These are phyloP conservation scores for Alternaria viburni DNA, from an alignment of 2,329 filamentous ascomycete species.

Conservation along the genomic window DNA sequence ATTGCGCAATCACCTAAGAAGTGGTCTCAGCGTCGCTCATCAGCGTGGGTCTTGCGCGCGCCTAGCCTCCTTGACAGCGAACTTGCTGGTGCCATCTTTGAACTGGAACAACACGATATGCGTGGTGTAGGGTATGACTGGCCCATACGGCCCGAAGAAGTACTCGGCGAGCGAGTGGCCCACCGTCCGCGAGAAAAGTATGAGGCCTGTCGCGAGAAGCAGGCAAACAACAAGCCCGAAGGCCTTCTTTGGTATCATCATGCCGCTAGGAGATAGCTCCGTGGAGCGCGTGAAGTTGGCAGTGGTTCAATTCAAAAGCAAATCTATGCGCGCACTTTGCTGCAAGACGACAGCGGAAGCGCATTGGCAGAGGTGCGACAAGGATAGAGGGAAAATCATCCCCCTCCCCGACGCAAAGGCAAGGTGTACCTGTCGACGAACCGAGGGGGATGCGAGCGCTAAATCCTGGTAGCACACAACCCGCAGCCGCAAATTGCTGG, in stretches of 20 bases:
- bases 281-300: neutral
- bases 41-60: neutral
- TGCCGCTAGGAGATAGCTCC: conserved; percentile 9
- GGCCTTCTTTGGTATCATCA: conserved; percentile 33
- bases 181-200: conserved; percentile 28
- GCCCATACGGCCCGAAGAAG: conserved; percentile 22
- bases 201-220: conserved; percentile 12
- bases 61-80: conserved; percentile 39
- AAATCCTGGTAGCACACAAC: conserved; percentile 4
- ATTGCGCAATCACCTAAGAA: conserved; percentile 35
- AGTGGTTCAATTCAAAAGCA: conserved; percentile 5
- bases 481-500: conserved; percentile 8
- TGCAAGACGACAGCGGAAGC: neutral
- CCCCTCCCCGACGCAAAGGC: neutral
- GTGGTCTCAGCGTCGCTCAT: conserved; percentile 14
- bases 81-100: conserved; percentile 32
- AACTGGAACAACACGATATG: conserved; percentile 46
- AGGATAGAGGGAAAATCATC: conserved; percentile 4
- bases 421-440: conserved; percentile 8
- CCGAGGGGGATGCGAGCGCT: conserved; percentile 16
- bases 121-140: conserved; percentile 30
- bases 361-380: conserved; percentile 2
- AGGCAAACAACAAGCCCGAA: conserved; percentile 21
- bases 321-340: neutral
- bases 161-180: conserved; percentile 22